These are phyloP conservation scores for Rhodomyrtus tomentosa DNA, from an alignment of 345 rosid species.

Conservation along the genomic window DNA sequence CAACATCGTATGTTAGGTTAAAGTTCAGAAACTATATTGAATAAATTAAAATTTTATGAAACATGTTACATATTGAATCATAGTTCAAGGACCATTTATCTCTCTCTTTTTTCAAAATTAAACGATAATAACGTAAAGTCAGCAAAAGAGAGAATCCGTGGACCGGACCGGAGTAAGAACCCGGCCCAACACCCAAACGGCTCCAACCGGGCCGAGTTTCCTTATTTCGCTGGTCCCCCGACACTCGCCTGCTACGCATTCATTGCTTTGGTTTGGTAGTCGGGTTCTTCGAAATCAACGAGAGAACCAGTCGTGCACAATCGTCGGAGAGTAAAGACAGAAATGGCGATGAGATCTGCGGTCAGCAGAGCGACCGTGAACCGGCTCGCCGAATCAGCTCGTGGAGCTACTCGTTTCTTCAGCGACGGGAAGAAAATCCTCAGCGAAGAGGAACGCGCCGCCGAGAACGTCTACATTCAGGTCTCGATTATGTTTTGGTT, in stretches of 20 bases:
- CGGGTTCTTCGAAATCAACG: background rate
- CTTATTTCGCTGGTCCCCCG: background rate
- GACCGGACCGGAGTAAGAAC: background rate
- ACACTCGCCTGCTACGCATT: background rate
- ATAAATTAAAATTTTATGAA: too few relatives aligned
- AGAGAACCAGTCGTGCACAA: background rate
- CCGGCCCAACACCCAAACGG: background rate
- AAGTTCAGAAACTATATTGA: too few relatives aligned
- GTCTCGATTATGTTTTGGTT: conserved; percentile 5
- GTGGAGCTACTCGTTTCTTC: conserved; percentile 42
- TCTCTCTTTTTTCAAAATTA: background rate
- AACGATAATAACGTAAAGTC: background rate
- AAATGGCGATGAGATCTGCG: conserved; percentile 37
- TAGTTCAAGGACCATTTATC: too few relatives aligned
- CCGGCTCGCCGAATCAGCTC: conserved; percentile 31
- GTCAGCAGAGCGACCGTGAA: conserved; percentile 16
- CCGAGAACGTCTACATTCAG: conserved; percentile 64
- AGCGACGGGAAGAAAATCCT: conserved; percentile 48
- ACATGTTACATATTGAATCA: too few relatives aligned
- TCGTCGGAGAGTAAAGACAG: background rate
- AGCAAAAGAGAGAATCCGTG: background rate
- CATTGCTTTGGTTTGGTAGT: background rate
- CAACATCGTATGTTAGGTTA: too few relatives aligned
- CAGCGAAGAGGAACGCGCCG: conserved; percentile 76
- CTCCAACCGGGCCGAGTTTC: background rate